Evolutionary conservation across 805 yeast species (phyloP).

Genomic region (Ascoidea tarda): DNA sequence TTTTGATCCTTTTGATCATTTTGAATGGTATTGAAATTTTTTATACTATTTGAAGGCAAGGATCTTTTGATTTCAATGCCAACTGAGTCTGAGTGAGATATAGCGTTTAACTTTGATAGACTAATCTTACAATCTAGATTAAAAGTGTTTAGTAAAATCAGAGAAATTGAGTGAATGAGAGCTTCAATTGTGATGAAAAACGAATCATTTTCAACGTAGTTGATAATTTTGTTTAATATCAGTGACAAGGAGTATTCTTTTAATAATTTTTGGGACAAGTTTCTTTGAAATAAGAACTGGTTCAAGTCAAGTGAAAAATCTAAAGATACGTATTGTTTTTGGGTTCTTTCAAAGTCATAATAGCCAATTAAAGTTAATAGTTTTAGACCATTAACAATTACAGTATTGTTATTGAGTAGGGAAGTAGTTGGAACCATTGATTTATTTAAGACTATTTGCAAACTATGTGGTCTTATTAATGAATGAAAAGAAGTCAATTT

Average conservation of each 20-base stretch:
- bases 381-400: conserved; percentile 12
- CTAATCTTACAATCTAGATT: conserved; percentile 30
- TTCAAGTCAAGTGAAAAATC: conserved; percentile 36
- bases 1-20: conserved; percentile 2
- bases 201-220: conserved; percentile 52
- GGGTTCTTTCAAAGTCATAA: conserved; percentile 76
- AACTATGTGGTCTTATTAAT: conserved; percentile 19
- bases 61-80: conserved; percentile 61
- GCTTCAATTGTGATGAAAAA: conserved; percentile 92
- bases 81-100: conserved; percentile 77
- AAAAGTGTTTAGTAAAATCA: conserved; percentile 28
- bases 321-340: conserved; percentile 59
- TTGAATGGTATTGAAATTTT: not conserved
- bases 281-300: conserved; percentile 11
- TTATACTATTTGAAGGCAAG: not conserved
- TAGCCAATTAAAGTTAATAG: conserved; percentile 82
- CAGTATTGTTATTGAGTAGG: conserved; percentile 4
- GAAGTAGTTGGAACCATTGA: conserved; percentile 1
- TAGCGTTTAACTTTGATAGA: conserved; percentile 81
- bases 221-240: conserved; percentile 30
- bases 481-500: conserved; percentile 13
- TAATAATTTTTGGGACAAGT: conserved; percentile 8
- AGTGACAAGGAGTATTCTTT: conserved; percentile 19
- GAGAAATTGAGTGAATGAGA: conserved; percentile 56
- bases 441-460: conserved; percentile 6